These are phyloP conservation scores for Actinidia polygama DNA, from an alignment of 179 eudicot genomes.

Conservation along the genomic window DNA sequence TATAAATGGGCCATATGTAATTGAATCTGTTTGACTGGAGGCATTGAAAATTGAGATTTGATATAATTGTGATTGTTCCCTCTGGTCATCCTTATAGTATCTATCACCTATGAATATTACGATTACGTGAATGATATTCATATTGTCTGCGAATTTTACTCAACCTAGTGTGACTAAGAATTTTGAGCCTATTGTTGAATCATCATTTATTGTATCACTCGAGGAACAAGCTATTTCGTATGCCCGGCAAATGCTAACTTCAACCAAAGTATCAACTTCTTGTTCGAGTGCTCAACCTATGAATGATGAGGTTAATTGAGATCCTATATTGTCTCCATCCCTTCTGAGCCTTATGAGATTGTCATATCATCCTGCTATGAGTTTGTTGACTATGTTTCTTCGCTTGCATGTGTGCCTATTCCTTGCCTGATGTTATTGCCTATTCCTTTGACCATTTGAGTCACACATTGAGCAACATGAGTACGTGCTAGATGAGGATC, in stretches of 20 bases:
- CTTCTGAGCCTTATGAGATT: neutral
- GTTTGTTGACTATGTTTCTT: slow-evolving; percentile 5
- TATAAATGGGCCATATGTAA: no score
- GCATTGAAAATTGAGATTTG: no score
- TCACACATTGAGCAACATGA: no score
- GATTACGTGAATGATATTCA: neutral
- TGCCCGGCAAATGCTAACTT: neutral
- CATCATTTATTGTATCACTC: neutral
- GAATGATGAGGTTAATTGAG: neutral
- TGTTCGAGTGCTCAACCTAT: neutral
- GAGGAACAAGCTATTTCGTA: neutral
- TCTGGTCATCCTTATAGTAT: neutral
- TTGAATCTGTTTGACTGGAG: no score
- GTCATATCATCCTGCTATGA: neutral
- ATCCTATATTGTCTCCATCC: neutral
- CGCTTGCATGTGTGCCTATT: neutral
- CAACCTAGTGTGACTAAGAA: neutral
- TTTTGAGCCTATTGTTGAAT: neutral
- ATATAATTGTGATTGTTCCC: no score
- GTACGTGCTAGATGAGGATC: no score
- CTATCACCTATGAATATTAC: neutral
- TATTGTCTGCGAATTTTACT: neutral
- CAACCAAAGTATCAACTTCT: neutral
- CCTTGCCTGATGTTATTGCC: neutral
- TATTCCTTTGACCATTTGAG: neutral